Evolutionary conservation across 139 green algal species (phyloP).

Genomic region (Pedinophyceae sp.): DNA sequence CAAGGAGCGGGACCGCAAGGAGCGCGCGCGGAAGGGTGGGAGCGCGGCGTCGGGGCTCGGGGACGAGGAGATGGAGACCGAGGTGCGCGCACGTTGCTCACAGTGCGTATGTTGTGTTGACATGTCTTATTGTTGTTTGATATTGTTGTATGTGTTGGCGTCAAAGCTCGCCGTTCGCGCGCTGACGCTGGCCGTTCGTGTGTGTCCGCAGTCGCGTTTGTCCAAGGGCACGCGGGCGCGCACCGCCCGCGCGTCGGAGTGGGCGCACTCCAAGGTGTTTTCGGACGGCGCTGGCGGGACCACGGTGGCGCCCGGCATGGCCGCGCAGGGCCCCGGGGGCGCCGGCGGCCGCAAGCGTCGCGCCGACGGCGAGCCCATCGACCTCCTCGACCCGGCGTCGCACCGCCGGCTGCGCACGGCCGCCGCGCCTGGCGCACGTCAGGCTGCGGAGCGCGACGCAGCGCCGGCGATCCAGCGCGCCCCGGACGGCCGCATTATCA

Average conservation of each 20-base stretch:
- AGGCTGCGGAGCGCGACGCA: no score
- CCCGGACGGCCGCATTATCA: conserved; percentile 40
- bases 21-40: conserved; percentile 19
- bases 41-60: conserved; percentile 12
- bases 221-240: conserved; percentile 11
- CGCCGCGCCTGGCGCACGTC: conserved; percentile 24
- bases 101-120: no score
- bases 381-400: conserved; percentile 75
- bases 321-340: neutral
- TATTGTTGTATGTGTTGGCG: no score
- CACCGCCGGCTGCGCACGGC: no score
- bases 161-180: no score
- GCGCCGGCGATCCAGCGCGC: neutral
- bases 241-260: conserved; percentile 43
- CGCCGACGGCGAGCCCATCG: conserved; percentile 40
- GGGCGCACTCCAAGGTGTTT: conserved; percentile 65
- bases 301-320: conserved; percentile 2
- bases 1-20: conserved; percentile 41
- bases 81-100: no score
- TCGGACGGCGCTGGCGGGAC: conserved; percentile 37
- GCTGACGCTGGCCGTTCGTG: no score
- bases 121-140: no score
- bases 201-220: conserved; percentile 6
- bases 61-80: conserved; percentile 5
- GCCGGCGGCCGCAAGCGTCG: conserved; percentile 6